Conservation (phyloP, 495 filamentous ascomycete genomes). For the Aspergillus nidulans region DNA sequence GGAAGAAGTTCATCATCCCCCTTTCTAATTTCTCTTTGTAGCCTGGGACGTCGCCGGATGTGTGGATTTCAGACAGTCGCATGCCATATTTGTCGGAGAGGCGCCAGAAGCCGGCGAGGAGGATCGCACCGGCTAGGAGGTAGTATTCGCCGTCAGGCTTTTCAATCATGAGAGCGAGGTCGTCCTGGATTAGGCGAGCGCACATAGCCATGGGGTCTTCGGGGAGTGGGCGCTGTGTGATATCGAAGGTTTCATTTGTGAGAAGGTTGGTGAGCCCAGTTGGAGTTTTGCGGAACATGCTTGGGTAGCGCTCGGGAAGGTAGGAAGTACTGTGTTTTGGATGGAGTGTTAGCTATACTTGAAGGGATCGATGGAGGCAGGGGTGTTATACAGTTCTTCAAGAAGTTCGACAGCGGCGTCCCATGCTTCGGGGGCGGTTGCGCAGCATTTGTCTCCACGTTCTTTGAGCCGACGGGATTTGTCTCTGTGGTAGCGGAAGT, state of each 20-base stretch:
- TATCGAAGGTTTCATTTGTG: constrained; percentile 72
- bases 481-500: constrained; percentile 66
- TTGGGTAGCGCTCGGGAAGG: constrained; percentile 77
- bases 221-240: constrained; percentile 56
- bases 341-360: not conserved
- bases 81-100: constrained; percentile 82
- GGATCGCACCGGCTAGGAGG: constrained; percentile 71
- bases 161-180: constrained; percentile 85
- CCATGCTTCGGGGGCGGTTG: constrained; percentile 69
- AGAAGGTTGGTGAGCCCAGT: constrained; percentile 66
- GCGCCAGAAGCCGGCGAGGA: constrained; percentile 85
- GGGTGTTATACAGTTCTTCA: constrained; percentile 56
- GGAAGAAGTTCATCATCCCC: constrained; percentile 80
- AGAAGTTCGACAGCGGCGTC: constrained; percentile 76
- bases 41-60: constrained; percentile 72
- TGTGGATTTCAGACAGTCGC: constrained; percentile 79
- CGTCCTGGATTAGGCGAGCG: constrained; percentile 76
- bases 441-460: constrained; percentile 65
- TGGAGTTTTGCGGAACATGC: constrained; percentile 59
- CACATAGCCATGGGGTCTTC: constrained; percentile 82
- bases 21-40: constrained; percentile 74
- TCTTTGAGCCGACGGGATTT: constrained; percentile 68
- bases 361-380: not conserved
- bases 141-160: constrained; percentile 76
- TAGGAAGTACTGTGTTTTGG: constrained; percentile 48